A percentile compares a stretch with the other conserved stretches of the same genome.
These are phyloP conservation scores for Mallotus nudiflorus DNA, from an alignment of 345 rosid species.

Conservation along the genomic window DNA sequence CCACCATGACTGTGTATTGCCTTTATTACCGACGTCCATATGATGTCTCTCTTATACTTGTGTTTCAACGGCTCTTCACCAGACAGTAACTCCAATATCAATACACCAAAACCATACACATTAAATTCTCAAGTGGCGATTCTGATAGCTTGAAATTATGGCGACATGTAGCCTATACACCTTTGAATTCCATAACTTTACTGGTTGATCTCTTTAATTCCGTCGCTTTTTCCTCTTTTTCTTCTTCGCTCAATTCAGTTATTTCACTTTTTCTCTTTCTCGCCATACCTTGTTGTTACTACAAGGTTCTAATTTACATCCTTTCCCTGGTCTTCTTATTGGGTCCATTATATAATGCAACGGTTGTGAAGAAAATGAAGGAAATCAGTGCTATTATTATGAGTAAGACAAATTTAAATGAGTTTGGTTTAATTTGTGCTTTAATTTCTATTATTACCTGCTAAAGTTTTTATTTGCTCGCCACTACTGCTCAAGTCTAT, in stretches of 20 bases:
- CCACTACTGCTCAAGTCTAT: too few species aligned
- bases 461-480: too few species aligned
- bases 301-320: too few species aligned
- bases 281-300: too few species aligned
- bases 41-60: constrained; percentile 41
- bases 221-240: constrained; percentile 24
- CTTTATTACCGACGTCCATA: constrained; percentile 47
- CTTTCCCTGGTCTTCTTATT: too few species aligned
- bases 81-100: constrained; percentile 70
- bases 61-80: constrained; percentile 78
- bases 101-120: constrained; percentile 74
- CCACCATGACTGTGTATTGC: constrained; percentile 38
- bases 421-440: too few species aligned
- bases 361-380: too few species aligned
- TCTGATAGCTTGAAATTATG: constrained; percentile 58
- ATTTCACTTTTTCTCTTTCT: constrained; percentile 18
- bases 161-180: constrained; percentile 88
- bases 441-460: too few species aligned
- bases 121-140: constrained; percentile 70
- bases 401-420: too few species aligned
- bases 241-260: constrained; percentile 18
- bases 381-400: too few species aligned
- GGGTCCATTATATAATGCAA: too few species aligned
- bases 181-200: constrained; percentile 51
- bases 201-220: constrained; percentile 28